phyloP scores from a whole-genome alignment of 768 basidiomycete genomes.

The Ramaria sp. region DNA sequence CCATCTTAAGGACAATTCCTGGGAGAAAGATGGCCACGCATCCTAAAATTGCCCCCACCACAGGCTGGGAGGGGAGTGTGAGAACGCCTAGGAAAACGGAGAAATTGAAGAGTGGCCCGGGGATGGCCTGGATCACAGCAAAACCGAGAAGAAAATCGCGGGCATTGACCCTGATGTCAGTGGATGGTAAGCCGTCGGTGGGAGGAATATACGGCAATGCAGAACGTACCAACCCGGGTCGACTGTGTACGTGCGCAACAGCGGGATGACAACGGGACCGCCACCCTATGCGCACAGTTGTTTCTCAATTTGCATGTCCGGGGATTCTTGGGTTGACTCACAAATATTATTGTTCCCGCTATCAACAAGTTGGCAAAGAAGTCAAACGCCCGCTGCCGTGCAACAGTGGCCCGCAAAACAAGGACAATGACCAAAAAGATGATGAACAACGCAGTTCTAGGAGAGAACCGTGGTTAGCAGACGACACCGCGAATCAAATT shows the following conservation, averaged over 20 bases:
- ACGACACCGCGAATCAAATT: no score
- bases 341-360: conserved; percentile 39
- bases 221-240: conserved; percentile 37
- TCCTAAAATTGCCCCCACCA: conserved; percentile 36
- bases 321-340: not conserved
- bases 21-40: conserved; percentile 41
- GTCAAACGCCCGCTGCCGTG: not conserved
- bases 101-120: conserved; percentile 50
- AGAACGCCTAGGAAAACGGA: conserved; percentile 42
- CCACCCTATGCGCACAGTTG: conserved; percentile 19
- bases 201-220: conserved; percentile 34
- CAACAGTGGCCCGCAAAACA: not conserved
- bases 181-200: conserved; percentile 39
- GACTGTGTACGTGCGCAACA: conserved; percentile 41
- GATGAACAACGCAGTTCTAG: not conserved
- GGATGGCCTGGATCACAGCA: conserved; percentile 38
- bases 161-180: conserved; percentile 37
- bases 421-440: conserved; percentile 1
- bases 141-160: conserved; percentile 46
- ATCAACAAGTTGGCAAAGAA: conserved; percentile 39
- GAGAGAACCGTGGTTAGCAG: not conserved
- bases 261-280: conserved; percentile 47
- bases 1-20: conserved; percentile 26
- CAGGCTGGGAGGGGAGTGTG: conserved; percentile 19
- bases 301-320: not conserved